Evolutionary conservation across 2,329 filamentous ascomycete genomes (phyloP).

Genomic region (Fusarium neocosmosporiellum): DNA sequence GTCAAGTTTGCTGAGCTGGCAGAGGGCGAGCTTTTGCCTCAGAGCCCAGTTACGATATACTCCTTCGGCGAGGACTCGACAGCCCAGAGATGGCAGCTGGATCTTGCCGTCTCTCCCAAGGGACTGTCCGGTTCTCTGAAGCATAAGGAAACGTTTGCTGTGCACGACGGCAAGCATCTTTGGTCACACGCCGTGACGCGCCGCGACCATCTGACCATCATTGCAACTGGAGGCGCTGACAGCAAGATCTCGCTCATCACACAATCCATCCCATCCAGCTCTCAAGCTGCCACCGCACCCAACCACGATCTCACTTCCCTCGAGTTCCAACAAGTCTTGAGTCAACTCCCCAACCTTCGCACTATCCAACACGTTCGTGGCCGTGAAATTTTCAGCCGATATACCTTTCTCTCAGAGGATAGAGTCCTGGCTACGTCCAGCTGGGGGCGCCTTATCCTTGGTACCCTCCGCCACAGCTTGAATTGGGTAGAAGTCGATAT

Average conservation of each 20-base stretch:
- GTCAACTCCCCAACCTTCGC: constrained; percentile 20
- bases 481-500: constrained; percentile 58
- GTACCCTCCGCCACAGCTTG: constrained; percentile 47
- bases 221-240: constrained; percentile 88
- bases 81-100: constrained; percentile 76
- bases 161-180: constrained; percentile 89
- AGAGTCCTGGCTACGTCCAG: constrained; percentile 68
- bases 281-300: neutral
- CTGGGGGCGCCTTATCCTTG: constrained; percentile 68
- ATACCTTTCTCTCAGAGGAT: constrained; percentile 68
- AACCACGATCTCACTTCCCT: constrained; percentile 35
- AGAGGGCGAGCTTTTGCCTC: constrained; percentile 24
- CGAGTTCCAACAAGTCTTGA: constrained; percentile 49
- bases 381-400: constrained; percentile 66
- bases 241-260: constrained; percentile 69
- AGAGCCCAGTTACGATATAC: constrained; percentile 63
- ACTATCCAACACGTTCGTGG: constrained; percentile 44
- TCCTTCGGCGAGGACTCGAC: constrained; percentile 91
- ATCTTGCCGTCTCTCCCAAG: constrained; percentile 42
- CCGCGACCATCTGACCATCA: constrained; percentile 48
- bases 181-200: constrained; percentile 74
- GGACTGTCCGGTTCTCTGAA: constrained; percentile 51
- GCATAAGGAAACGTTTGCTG: constrained; percentile 66
- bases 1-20: constrained; percentile 70
- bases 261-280: neutral